phyloP scores from a whole-genome alignment of 257 asterid genomes.

The Solanum dulcamara region DNA sequence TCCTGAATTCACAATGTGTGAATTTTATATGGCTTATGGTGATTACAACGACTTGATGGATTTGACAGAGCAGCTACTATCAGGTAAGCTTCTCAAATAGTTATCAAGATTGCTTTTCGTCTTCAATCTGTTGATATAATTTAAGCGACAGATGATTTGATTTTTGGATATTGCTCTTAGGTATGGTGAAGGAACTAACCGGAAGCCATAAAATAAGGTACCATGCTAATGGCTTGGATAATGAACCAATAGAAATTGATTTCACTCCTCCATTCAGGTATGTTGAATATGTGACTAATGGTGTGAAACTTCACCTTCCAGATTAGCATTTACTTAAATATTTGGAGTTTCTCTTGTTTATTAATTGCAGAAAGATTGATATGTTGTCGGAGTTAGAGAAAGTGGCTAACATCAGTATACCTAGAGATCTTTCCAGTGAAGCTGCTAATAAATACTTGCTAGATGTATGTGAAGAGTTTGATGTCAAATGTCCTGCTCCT shows the following conservation, averaged over 20 bases:
- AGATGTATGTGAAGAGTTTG: neutral
- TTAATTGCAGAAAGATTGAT: neutral
- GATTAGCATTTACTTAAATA: neutral
- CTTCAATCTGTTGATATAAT: neutral
- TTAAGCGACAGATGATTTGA: neutral
- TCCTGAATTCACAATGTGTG: slow-evolving; percentile 2
- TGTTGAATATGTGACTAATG: neutral
- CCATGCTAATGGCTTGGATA: neutral
- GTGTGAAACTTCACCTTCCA: neutral
- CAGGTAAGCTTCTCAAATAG: neutral
- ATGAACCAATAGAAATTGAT: neutral
- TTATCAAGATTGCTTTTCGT: neutral
- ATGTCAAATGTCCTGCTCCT: neutral
- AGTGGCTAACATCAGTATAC: neutral
- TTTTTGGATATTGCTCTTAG: neutral
- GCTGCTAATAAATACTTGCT: neutral
- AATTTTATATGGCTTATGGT: neutral
- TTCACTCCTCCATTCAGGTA: slow-evolving; percentile 5
- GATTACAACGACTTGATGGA: neutral
- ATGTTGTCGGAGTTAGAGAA: neutral
- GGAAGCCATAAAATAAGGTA: neutral
- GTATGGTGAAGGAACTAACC: neutral
- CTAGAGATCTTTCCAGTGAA: neutral
- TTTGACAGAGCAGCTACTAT: neutral
- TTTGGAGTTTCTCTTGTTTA: neutral